Evolutionary conservation across 73 alveolate genomes (phyloP), one percentile per base, ranked within the genome.

Genomic region (Symbiodinium natans): DNA sequence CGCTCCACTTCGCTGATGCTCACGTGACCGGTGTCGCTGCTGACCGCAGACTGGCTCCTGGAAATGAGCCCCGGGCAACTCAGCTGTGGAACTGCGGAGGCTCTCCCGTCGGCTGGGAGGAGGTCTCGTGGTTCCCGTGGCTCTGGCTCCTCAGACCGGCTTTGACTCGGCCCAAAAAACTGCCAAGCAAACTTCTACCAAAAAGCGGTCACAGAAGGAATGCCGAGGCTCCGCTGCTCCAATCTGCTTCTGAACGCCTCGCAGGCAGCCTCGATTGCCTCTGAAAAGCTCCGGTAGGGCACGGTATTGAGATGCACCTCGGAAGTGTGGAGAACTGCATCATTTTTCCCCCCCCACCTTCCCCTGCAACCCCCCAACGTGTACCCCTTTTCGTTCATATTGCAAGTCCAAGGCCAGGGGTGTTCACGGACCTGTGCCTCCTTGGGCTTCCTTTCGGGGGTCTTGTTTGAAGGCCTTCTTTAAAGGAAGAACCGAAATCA

Each of bases 11-110:
- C 75, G 48, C 82, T 43, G 38, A 33, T 27, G 27, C 80, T 41
- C 25, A 36, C 31, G 29, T 74, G 85, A 6, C 42, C 86, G 11
- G 56, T 83, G 25, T 86, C 93, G 82, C 82, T 63, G 83, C 93
- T 86, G 41, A 86, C 11, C 3, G 93, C 93, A 19, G 93, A 86
- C 39, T 86, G 93, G 63, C 93, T 86, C 63, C 93, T 33, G 36
- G 93, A 86, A 52, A 86, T 54, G 83, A 86, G 38, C 27, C 93
- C 93, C 0, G 93, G 93, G 39, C 93, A 86, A 56, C 93, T 86
- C 29, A 86, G 83, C 56, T 86, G 93, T 4, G 93, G 93, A n/a
- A 86, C n/a, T 6, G 93, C 39, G 40, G 83, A 77, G 8, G 93
- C 93, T 59, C n/a, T 36, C 29, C 63, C 93, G 54, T 86, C 93